A percentile compares a stretch with the other conserved stretches of the same genome.
Conservation (phyloP, 2,329 filamentous ascomycete species). For the Talaromyces sp. region DNA sequence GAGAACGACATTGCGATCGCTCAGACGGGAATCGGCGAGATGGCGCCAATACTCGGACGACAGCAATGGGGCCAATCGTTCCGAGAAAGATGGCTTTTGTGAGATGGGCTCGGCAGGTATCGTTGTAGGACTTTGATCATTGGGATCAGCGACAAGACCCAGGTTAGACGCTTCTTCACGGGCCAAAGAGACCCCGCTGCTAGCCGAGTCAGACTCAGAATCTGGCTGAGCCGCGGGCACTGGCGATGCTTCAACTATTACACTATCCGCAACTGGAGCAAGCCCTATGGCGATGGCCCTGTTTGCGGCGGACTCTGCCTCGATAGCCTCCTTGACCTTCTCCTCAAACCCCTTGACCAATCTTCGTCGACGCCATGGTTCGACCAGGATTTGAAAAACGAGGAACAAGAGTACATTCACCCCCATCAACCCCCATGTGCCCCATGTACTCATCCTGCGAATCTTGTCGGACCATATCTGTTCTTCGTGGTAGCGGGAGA, state of each 20-base stretch:
- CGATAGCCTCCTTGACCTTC: conserved; percentile 65
- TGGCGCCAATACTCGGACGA: conserved; percentile 45
- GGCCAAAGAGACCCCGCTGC: neutral
- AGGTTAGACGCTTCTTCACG: neutral
- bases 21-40: conserved; percentile 56
- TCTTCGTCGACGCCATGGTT: conserved; percentile 81
- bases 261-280: neutral
- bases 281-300: conserved; percentile 4
- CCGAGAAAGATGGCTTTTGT: neutral
- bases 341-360: conserved; percentile 80
- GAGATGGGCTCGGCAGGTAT: neutral
- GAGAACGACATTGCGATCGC: conserved; percentile 59
- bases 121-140: neutral
- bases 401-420: conserved; percentile 89
- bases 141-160: neutral
- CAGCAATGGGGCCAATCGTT: conserved; percentile 16
- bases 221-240: conserved; percentile 6
- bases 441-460: conserved; percentile 92
- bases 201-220: neutral
- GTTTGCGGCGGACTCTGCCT: conserved; percentile 53
- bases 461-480: conserved; percentile 99
- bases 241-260: conserved; percentile 2
- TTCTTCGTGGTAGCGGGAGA: conserved; percentile 94
- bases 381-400: conserved; percentile 79
- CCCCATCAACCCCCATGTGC: conserved; percentile 96